Conservation (phyloP, 2,329 filamentous ascomycete genomes). For the Atkinsonella hypoxylon region DNA sequence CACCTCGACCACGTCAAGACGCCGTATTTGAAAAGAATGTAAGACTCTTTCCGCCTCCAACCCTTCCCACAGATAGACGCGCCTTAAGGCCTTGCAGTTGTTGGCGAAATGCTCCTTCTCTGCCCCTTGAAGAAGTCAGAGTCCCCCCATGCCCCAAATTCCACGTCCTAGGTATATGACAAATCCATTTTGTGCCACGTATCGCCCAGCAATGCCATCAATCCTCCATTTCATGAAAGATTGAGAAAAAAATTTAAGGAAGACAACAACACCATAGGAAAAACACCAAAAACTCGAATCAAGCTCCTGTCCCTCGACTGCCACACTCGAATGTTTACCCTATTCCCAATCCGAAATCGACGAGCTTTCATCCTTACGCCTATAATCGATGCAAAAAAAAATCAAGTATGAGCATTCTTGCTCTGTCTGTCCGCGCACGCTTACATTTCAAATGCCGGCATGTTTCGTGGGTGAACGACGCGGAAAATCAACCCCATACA, state of each 20-base stretch:
- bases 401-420: not conserved
- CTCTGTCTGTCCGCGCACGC: not conserved
- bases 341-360: conserved; percentile 2
- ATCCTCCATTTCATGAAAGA: conserved; percentile 6
- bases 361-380: conserved; percentile 7
- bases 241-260: conserved; percentile 4
- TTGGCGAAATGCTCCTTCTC: conserved; percentile 9
- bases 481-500: conserved; percentile 65
- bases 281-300: conserved; percentile 6
- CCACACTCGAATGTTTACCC: conserved; percentile 8
- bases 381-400: not conserved
- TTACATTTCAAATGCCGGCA: not conserved
- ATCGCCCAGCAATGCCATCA: conserved; percentile 12
- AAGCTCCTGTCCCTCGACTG: conserved; percentile 11
- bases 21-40: conserved; percentile 10
- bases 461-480: not conserved
- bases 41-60: not conserved
- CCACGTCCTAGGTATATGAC: conserved; percentile 12
- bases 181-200: conserved; percentile 10
- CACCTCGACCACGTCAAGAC: conserved; percentile 10
- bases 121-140: conserved; percentile 5
- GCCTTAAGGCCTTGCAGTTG: conserved; percentile 9
- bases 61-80: conserved; percentile 1
- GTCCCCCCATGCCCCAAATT: conserved; percentile 7
- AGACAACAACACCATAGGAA: conserved; percentile 3